These are phyloP conservation scores for Ensete ventricosum DNA, from an alignment of 176 grass and related monocot species.

Conservation along the genomic window DNA sequence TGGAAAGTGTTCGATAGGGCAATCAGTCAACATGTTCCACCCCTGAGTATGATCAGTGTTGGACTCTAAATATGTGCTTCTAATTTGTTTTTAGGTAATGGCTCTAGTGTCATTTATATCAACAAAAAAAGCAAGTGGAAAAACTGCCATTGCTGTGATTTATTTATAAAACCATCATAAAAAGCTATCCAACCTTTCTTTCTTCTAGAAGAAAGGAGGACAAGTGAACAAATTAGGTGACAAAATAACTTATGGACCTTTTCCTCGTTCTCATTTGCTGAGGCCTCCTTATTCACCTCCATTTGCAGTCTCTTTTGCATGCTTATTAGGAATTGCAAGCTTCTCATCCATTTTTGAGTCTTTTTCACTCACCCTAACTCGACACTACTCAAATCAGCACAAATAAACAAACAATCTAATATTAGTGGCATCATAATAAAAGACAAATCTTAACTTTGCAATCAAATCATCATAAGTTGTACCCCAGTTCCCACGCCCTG, in stretches of 20 bases:
- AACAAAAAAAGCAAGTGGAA: no score
- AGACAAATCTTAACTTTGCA: slow-evolving; percentile 6
- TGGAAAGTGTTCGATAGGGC: background rate
- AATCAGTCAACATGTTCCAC: background rate
- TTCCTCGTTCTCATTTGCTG: slow-evolving; percentile 2
- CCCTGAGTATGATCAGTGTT: no score
- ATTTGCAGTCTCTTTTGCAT: background rate
- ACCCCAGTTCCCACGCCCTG: slow-evolving; percentile 14
- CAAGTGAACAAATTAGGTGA: no score
- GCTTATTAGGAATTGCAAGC: background rate
- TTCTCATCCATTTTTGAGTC: background rate
- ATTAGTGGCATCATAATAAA: background rate
- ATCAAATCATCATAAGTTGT: slow-evolving; percentile 5
- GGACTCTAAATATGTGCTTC: no score
- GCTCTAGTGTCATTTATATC: no score
- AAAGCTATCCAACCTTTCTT: background rate
- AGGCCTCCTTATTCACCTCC: slow-evolving; percentile 1
- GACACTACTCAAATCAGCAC: background rate
- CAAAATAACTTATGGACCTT: slow-evolving; percentile 8
- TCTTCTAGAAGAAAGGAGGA: no score
- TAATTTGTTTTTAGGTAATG: no score
- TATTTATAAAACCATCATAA: no score
- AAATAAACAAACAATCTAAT: background rate
- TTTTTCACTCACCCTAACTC: background rate
- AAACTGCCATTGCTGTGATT: no score